These are phyloP conservation scores for Hansenula sp. DNA, from an alignment of 1,139 yeast genomes.

Conservation along the genomic window DNA sequence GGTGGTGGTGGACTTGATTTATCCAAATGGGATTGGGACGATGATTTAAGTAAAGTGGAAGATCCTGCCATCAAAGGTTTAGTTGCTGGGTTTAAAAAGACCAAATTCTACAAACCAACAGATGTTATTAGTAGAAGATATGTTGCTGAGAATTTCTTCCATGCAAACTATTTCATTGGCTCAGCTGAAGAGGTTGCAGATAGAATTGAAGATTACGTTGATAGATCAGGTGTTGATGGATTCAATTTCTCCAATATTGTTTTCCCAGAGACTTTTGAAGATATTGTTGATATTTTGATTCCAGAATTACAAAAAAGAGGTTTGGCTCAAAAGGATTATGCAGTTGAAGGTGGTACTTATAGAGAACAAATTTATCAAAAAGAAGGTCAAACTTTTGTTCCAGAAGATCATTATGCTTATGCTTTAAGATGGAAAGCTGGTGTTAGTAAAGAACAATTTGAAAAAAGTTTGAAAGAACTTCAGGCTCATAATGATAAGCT, in stretches of 20 bases:
- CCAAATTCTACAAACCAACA: constrained; percentile 5
- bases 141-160: constrained; percentile 14
- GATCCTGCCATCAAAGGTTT: constrained; percentile 17
- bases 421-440: not conserved
- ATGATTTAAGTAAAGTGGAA: constrained; percentile 20
- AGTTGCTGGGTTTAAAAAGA: constrained; percentile 17
- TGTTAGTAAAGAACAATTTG: not conserved
- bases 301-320: not conserved
- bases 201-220: constrained; percentile 28
- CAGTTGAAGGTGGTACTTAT: not conserved
- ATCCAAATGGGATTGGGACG: constrained; percentile 22
- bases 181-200: constrained; percentile 4
- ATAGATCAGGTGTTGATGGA: constrained; percentile 31
- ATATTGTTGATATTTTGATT: not conserved
- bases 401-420: not conserved
- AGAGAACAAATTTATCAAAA: not conserved
- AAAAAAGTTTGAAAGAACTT: not conserved
- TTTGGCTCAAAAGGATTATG: not conserved
- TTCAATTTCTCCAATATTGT: constrained; percentile 29
- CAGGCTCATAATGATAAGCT: no score
- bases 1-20: constrained; percentile 17
- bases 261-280: constrained; percentile 18
- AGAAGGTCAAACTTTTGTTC: not conserved
- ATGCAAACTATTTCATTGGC: constrained; percentile 17
- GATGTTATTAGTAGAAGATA: not conserved